These are phyloP conservation scores for Ustilago esculenta DNA, from an alignment of 1,284 basidiomycete genomes.

Conservation along the genomic window DNA sequence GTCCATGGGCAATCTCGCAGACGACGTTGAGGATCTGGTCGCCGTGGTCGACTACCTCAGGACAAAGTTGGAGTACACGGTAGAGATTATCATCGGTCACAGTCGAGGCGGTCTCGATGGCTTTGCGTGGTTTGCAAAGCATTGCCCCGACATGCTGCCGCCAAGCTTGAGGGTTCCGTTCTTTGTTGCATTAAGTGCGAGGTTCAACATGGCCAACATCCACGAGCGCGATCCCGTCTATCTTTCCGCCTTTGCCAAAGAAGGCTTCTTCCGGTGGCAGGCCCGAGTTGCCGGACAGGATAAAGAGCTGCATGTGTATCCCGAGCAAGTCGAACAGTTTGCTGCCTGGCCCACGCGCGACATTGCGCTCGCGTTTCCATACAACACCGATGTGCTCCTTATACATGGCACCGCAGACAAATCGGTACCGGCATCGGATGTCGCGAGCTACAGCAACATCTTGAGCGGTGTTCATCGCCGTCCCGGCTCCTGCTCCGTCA, in stretches of 20 bases:
- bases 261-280: constrained; percentile 54
- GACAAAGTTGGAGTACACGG: constrained; percentile 29
- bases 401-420: constrained; percentile 55
- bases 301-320: constrained; percentile 42
- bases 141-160: constrained; percentile 26
- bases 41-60: constrained; percentile 35
- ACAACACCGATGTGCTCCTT: constrained; percentile 49
- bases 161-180: constrained; percentile 68
- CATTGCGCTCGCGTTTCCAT: constrained; percentile 40
- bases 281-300: constrained; percentile 51
- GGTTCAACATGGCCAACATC: constrained; percentile 55
- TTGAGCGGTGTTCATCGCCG: constrained; percentile 24
- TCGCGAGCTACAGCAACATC: constrained; percentile 41
- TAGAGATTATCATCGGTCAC: constrained; percentile 37
- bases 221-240: constrained; percentile 47
- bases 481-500: constrained; percentile 36
- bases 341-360: constrained; percentile 40
- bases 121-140: constrained; percentile 43
- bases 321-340: constrained; percentile 50
- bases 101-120: constrained; percentile 35
- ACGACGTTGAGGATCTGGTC: constrained; percentile 45
- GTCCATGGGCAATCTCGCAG: constrained; percentile 34
- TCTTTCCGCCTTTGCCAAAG: constrained; percentile 33
- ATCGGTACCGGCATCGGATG: constrained; percentile 49
- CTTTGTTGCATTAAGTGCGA: constrained; percentile 69